Evolutionary conservation across 1,139 yeast species (phyloP), one percentile per base, ranked within the genome.

Genomic region (Sugiyamaella grinbergsii): DNA sequence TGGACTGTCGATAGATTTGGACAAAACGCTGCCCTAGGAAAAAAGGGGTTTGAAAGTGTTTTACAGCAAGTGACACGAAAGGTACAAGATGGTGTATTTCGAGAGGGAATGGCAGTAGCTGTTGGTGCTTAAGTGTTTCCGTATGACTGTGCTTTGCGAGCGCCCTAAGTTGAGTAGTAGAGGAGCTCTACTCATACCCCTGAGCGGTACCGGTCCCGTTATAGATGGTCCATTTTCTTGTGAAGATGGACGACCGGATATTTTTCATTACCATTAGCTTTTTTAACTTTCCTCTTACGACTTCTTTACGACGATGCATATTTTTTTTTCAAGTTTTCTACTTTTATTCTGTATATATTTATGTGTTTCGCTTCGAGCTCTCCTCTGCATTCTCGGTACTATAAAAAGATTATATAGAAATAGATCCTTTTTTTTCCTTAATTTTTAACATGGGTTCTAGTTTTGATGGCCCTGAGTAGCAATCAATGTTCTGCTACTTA

Each of bases 1-100:
- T 93, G 96, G 95, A 82, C 93, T 0, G 84, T 89, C 3, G 89
- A 86, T 62, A 75, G 97, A 65, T 93, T 91, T 69, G 82, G 83
- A 37, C 95, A 87, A 64, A 93, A 93, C 68, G 97, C 98, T 5
- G 71, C 71, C 49, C 80, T 80, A 57, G 98, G 98, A 20, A 84
- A 82, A 59, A 62, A 72, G 28, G 98, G 97, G 0, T 91, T 93
- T 64, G 98, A 91, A 59, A 70, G 80, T 4, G 96, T 91, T 4
- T 73, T 91, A 52, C 68, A 77, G 52, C 69, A 76, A 28, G 76
- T 84, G 48, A 72, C 76, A 47, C 73, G 75, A 50, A 77, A 62
- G 54, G 70, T 64, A 36, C 67, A 63, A 37, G 69, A 65, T 42
- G 68, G 68, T 15, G 69, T 62, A 10, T 64, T 65, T 48, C 54